Base-by-base conservation (phyloP, 1,139 yeast genomes). In the Debaryomyces psychrophilus region DNA sequence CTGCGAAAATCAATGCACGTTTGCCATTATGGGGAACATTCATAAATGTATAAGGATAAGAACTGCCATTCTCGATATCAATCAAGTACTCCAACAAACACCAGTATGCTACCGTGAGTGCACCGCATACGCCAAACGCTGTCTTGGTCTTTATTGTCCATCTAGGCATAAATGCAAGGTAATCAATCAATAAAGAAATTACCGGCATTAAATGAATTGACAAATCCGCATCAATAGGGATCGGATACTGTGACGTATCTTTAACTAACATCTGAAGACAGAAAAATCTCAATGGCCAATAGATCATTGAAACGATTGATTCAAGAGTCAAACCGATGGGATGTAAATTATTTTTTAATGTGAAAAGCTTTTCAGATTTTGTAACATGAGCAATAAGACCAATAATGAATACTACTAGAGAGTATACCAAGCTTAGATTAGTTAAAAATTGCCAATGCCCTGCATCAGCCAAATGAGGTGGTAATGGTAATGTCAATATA, bases 381-480 rank as follows among this genome's bases (percentile, higher is more conserved):
- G 62, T 51, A 14, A 66, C 38, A 53, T 79, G 82, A 15, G 76
- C 71, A 1, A 67, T n/a, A 5, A 70, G 53, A 2, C 81, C 81
- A 17, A 77, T 27, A 1, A 54, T 44, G 47, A 76, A 76, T 37
- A 77, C 77, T 4, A 74, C 50, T 11, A 82, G 53, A 1, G 88
- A 77, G 28, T 76, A 64, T 0, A 64, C 62, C 18, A 85, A 65
- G 12, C 36, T 29, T 25, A 65, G 50, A 58, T 84, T 85, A 9
- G 93, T 85, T 43, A 85, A 67, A 59, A 85, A 85, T 60, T 85
- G 90, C 68, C 77, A 77, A 47, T 78, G 85, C 1, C 92, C 92
- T 0, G 82, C 90, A 11, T 63, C 62, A 4, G 57, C 67, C 31
- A 85, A 62, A 41, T 67, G 69, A 1, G 64, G 68, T 0, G 90